phyloP scores from a whole-genome alignment of 2,329 filamentous ascomycete species.

The Cercospora beticola region DNA sequence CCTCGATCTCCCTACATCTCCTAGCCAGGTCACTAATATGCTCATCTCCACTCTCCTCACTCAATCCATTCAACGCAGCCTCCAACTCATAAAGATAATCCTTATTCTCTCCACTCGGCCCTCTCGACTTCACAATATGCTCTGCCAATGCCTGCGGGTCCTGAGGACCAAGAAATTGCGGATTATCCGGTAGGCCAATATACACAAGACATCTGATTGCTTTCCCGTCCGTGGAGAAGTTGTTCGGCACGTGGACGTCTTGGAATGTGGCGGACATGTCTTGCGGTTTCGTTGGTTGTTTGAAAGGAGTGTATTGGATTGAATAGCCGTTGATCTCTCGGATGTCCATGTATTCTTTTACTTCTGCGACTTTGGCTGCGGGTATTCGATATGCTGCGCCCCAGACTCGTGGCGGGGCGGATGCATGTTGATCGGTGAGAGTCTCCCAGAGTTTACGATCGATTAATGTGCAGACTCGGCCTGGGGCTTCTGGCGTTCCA shows the following conservation, averaged over 20 bases:
- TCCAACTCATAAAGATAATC: slow-evolving; percentile 88
- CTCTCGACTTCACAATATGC: slow-evolving; percentile 73
- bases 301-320: slow-evolving; percentile 84
- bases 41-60: slow-evolving; percentile 73
- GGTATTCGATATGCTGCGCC: slow-evolving; percentile 77
- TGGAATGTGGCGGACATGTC: slow-evolving; percentile 54
- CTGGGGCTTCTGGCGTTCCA: slow-evolving; percentile 82
- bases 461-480: slow-evolving; percentile 90
- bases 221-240: slow-evolving; percentile 17
- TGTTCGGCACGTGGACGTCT: slow-evolving; percentile 45
- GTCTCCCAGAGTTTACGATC: slow-evolving; percentile 79
- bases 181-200: slow-evolving; percentile 89
- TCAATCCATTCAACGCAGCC: slow-evolving; percentile 68
- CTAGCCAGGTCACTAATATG: slow-evolving; percentile 81
- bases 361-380: slow-evolving; percentile 74
- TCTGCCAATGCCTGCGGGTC: slow-evolving; percentile 73
- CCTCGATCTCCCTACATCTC: slow-evolving; percentile 66
- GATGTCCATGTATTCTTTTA: slow-evolving; percentile 84
- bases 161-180: slow-evolving; percentile 85
- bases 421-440: slow-evolving; percentile 63
- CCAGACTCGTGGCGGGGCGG: slow-evolving; percentile 71
- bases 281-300: slow-evolving; percentile 16
- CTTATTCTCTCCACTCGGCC: slow-evolving; percentile 83
- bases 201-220: slow-evolving; percentile 71
- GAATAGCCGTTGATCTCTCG: slow-evolving; percentile 97